Base-by-base conservation (phyloP, 1,284 basidiomycete species). In the Leccinum variabile region DNA sequence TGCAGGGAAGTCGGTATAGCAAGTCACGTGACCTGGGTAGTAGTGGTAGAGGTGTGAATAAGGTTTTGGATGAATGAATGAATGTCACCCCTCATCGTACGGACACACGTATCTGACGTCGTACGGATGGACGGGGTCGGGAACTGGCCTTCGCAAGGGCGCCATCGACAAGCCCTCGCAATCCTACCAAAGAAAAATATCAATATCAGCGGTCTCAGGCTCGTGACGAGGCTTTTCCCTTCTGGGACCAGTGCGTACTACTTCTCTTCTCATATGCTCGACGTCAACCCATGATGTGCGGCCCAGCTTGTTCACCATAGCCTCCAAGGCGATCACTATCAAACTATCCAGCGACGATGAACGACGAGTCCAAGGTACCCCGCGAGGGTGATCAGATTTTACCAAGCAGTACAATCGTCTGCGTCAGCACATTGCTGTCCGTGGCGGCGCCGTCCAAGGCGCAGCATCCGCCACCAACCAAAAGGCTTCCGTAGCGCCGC, bases 381-480 rank as follows among this genome's bases (percentile, higher is more conserved):
- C 13, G 13, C 22, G 16, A 44, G 41, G 41, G 41, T n/a, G 41
- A 18, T 44, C 41, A 6, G 28, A 55, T 55, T 96, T 98, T 69
- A 97, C 95, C 35, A 98, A 98, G 77, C 94, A 97, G 71, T 98
- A 93, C 79, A 98, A 97, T 76, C 90, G 95, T 39, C 81, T 97
- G 39, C 82, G 89, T 59, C 95, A 97, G 73, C 91, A 95, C 72
- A 84, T 89, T 62, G 89, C 89, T 30, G 84, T 93, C 6, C 85
- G 86, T 39, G 85, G 85, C 16, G 89, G 90, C 6, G 83, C 80
- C 60, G 87, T 84, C 1, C 80, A 85, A 56, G 85, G 87, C 13
- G 72, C 80, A 10, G 70, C 80, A 14, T 86, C 86, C 13, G 77
- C 85, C 2, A 77, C 80, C 49, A 80, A 85, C 61, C 74, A 78